A percentile compares a stretch with the other conserved stretches of the same genome.
Conservation (phyloP, 306 rosid genomes). For the Pyrus bretschneideri region DNA sequence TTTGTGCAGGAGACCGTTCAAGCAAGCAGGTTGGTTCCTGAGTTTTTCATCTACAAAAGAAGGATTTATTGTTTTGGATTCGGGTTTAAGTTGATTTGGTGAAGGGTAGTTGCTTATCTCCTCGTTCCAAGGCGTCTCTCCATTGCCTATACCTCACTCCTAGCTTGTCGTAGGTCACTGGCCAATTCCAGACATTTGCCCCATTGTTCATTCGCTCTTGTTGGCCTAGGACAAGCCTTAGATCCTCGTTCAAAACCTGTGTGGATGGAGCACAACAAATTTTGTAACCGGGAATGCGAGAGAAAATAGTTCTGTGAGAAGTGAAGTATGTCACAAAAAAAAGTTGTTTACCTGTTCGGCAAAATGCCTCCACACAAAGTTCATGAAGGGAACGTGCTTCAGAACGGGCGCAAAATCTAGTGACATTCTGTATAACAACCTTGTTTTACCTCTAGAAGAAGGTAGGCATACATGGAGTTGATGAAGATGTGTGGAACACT, state of each 20-base stretch:
- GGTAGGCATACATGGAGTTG: constrained; percentile 95
- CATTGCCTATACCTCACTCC: constrained; percentile 84
- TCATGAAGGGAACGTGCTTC: constrained; percentile 74
- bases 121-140: constrained; percentile 77
- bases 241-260: constrained; percentile 86
- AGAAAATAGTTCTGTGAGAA: neutral
- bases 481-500: constrained; percentile 80
- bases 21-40: constrained; percentile 17
- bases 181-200: constrained; percentile 77
- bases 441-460: constrained; percentile 68
- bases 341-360: constrained; percentile 67
- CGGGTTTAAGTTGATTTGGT: constrained; percentile 24
- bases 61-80: neutral
- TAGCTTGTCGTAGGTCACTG: constrained; percentile 82
- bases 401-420: constrained; percentile 81
- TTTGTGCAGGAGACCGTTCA: neutral
- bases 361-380: constrained; percentile 75
- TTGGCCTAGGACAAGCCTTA: constrained; percentile 76
- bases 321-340: neutral
- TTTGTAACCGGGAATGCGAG: neutral
- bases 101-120: constrained; percentile 61
- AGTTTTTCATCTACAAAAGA: neutral
- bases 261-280: neutral
- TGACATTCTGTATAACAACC: constrained; percentile 88
- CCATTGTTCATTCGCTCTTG: constrained; percentile 85